Evolutionary conservation across 1,284 basidiomycete species (phyloP).

Genomic region (Apiotrichum sp.): DNA sequence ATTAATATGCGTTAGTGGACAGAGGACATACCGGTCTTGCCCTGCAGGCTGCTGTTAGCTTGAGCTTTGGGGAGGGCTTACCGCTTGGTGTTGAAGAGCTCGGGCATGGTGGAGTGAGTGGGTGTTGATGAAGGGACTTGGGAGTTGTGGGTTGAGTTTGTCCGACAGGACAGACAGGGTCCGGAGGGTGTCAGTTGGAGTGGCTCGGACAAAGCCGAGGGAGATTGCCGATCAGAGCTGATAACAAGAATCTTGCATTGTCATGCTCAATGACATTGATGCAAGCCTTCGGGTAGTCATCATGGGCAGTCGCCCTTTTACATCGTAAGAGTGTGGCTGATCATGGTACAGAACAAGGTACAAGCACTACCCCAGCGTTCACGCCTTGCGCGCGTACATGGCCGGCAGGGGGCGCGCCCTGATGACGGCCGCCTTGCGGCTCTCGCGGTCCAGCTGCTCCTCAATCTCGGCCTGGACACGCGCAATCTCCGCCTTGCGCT

Average conservation of each 20-base stretch:
- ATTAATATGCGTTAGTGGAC: neutral
- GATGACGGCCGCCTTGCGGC: conserved; percentile 28
- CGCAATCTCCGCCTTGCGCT: conserved; percentile 14
- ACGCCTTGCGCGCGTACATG: conserved; percentile 18
- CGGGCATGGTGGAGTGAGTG: conserved; percentile 6
- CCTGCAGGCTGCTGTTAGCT: conserved; percentile 15
- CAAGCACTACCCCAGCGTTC: neutral
- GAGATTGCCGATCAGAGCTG: too few relatives aligned
- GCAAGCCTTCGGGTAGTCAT: too few relatives aligned
- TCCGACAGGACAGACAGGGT: too few relatives aligned
- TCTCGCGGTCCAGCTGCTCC: conserved; percentile 20
- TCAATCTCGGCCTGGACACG: conserved; percentile 21
- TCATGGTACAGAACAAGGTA: too few relatives aligned
- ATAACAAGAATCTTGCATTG: too few relatives aligned
- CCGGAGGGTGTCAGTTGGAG: too few relatives aligned
- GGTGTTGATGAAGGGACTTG: too few relatives aligned
- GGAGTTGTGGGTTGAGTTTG: too few relatives aligned
- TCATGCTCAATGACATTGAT: too few relatives aligned
- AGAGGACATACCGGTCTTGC: conserved; percentile 17
- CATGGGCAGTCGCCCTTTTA: too few relatives aligned
- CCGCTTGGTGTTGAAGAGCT: conserved; percentile 20
- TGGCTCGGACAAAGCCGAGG: too few relatives aligned
- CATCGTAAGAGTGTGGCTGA: too few relatives aligned
- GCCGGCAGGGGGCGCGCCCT: conserved; percentile 33
- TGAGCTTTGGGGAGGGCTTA: neutral